Percentiles rank a stretch among this genome's conserved stretches.
Conservation (phyloP, 2,329 filamentous ascomycete species). For the Colletotrichum musae region DNA sequence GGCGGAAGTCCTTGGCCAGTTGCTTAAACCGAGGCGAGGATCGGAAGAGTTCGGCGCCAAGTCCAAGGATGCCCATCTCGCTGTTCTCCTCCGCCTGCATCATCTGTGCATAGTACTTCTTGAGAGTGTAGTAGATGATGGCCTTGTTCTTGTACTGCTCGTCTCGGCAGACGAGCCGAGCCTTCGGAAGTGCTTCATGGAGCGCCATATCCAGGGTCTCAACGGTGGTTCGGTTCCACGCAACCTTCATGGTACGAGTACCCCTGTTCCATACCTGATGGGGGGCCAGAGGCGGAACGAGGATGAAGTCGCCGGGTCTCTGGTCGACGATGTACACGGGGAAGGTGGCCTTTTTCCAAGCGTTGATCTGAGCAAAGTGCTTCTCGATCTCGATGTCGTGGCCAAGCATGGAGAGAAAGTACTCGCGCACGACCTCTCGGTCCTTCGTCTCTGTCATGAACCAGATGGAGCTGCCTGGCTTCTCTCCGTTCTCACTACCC, state of each 20-base stretch:
- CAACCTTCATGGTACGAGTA: slow-evolving; percentile 95
- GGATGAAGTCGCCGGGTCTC: slow-evolving; percentile 89
- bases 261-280: slow-evolving; percentile 99
- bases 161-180: slow-evolving; percentile 92
- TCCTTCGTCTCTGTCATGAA: slow-evolving; percentile 99
- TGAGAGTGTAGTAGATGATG: slow-evolving; percentile 89
- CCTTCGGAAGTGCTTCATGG: slow-evolving; percentile 88
- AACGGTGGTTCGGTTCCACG: slow-evolving; percentile 95
- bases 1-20: slow-evolving; percentile 86
- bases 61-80: slow-evolving; percentile 61
- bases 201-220: slow-evolving; percentile 91
- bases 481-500: slow-evolving; percentile 78
- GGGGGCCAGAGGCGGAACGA: slow-evolving; percentile 92
- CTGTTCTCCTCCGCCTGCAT: slow-evolving; percentile 66
- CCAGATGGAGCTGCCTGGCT: slow-evolving; percentile 93
- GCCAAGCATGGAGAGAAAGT: slow-evolving; percentile 91
- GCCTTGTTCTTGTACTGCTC: slow-evolving; percentile 99
- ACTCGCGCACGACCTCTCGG: slow-evolving; percentile 89
- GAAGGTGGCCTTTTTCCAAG: slow-evolving; percentile 95
- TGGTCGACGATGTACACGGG: slow-evolving; percentile 95
- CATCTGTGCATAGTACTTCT: slow-evolving; percentile 81
- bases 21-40: slow-evolving; percentile 70
- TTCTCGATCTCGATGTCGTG: slow-evolving; percentile 98
- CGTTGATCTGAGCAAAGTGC: slow-evolving; percentile 95
- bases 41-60: slow-evolving; percentile 62